Evolutionary conservation across 768 basidiomycete genomes (phyloP).

Genomic region (Boletus vinaceobasis): DNA sequence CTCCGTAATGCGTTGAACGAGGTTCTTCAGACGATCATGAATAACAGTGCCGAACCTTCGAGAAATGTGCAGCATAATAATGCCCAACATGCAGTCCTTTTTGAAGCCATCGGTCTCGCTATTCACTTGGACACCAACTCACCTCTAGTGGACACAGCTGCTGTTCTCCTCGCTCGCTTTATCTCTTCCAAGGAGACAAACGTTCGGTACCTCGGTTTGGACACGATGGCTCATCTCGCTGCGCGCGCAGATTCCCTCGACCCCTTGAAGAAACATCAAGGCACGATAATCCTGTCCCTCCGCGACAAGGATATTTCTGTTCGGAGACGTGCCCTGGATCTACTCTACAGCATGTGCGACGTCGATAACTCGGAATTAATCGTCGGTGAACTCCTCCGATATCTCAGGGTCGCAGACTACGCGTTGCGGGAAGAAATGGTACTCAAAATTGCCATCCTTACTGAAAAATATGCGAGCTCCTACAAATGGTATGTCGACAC

Average conservation of each 20-base stretch:
- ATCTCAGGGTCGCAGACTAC: constrained; percentile 95
- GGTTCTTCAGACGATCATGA: constrained; percentile 87
- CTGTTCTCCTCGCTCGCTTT: constrained; percentile 89
- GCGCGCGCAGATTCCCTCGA: constrained; percentile 89
- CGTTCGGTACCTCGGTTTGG: constrained; percentile 93
- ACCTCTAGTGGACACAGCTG: constrained; percentile 81
- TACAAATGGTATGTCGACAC: constrained; percentile 99
- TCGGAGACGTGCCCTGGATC: constrained; percentile 86
- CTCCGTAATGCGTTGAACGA: constrained; percentile 73
- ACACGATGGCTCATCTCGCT: constrained; percentile 98
- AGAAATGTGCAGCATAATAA: constrained; percentile 98
- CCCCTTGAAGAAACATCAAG: constrained; percentile 92
- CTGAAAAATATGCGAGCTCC: constrained; percentile 97
- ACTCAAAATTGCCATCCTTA: constrained; percentile 94
- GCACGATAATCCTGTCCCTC: constrained; percentile 89
- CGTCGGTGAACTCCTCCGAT: constrained; percentile 91
- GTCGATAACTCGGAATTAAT: constrained; percentile 94
- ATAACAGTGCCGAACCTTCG: constrained; percentile 84
- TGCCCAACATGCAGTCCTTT: constrained; percentile 96
- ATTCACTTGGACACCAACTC: constrained; percentile 95
- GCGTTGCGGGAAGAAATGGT: constrained; percentile 98
- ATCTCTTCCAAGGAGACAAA: constrained; percentile 99
- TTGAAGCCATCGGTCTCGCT: constrained; percentile 94
- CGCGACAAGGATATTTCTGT: constrained; percentile 98
- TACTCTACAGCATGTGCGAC: constrained; percentile 99